A percentile compares a stretch with the other conserved stretches of the same genome.
These are phyloP conservation scores for Annulohypoxylon bovei DNA, from an alignment of 495 filamentous ascomycete genomes.

Conservation along the genomic window DNA sequence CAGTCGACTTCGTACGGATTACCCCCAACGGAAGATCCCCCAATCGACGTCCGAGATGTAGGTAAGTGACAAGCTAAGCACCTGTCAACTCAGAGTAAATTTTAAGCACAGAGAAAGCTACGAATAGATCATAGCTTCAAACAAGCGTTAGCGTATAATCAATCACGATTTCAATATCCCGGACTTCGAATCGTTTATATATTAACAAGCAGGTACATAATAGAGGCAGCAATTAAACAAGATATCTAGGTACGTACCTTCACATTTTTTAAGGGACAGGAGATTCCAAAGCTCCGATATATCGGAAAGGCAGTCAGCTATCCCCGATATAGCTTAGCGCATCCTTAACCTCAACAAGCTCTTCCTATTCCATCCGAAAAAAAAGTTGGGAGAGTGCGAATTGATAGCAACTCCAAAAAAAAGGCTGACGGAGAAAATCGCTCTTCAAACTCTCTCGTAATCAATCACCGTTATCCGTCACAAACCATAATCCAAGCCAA, in stretches of 20 bases:
- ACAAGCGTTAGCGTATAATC: background rate
- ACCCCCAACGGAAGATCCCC: conserved; percentile 42
- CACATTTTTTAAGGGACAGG: background rate
- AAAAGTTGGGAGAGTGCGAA: conserved; percentile 46
- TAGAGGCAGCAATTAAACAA: background rate
- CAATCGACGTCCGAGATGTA: conserved; percentile 29
- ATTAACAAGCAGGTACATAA: background rate
- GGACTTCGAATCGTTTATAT: background rate
- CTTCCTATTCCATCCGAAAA: conserved; percentile 39
- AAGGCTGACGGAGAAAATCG: conserved; percentile 43
- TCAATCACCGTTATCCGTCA: conserved; percentile 9
- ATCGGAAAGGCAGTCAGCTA: conserved; percentile 22
- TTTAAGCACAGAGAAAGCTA: background rate
- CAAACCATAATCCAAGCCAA: conserved; percentile 19
- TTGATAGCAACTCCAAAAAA: conserved; percentile 41
- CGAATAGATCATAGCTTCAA: background rate
- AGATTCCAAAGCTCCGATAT: conserved; percentile 21
- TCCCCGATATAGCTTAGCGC: conserved; percentile 25
- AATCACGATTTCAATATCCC: background rate
- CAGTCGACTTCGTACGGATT: conserved; percentile 38
- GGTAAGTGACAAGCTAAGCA: background rate
- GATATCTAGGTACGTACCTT: background rate
- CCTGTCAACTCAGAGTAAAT: background rate
- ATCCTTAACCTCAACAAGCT: conserved; percentile 42
- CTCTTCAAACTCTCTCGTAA: conserved; percentile 24